These are phyloP conservation scores for Aquanectria penicillioides DNA, from an alignment of 2,329 filamentous ascomycete species.

Conservation along the genomic window DNA sequence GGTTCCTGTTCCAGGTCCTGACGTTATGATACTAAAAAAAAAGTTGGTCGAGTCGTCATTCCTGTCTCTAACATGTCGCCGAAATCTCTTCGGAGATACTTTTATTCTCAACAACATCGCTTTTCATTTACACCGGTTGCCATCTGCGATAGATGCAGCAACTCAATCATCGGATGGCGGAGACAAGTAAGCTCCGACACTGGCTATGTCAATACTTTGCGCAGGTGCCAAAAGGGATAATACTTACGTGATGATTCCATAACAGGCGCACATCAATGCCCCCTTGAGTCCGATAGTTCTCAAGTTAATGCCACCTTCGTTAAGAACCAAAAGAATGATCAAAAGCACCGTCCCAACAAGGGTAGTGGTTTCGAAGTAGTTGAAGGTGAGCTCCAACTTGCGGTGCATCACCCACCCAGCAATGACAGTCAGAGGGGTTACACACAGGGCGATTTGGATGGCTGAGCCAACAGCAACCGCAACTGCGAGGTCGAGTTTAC, in stretches of 20 bases:
- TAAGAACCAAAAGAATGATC: conserved; percentile 79
- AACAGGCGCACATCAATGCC: conserved; percentile 63
- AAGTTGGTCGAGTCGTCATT: no score
- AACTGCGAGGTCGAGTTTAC: conserved; percentile 71
- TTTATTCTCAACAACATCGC: no score
- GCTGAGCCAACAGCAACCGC: conserved; percentile 68
- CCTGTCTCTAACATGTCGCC: no score
- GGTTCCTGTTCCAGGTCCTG: no score
- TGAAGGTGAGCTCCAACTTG: conserved; percentile 75
- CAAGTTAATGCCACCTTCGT: conserved; percentile 76
- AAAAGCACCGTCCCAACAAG: conserved; percentile 77
- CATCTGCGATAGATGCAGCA: no score
- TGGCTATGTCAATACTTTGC: background rate
- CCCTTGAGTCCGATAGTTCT: conserved; percentile 61
- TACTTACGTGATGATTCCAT: conserved; percentile 59
- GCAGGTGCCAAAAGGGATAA: background rate
- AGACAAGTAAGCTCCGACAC: conserved; percentile 18
- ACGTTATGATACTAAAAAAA: no score
- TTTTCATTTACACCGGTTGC: no score
- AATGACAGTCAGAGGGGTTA: conserved; percentile 68
- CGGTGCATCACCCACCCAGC: conserved; percentile 67
- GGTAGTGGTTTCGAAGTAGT: conserved; percentile 78
- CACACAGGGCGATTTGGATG: conserved; percentile 71
- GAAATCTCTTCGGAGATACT: no score
- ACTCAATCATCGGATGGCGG: conserved; percentile 13